phyloP scores from a whole-genome alignment of 441 rosid genomes.

The Pelargonium australe region DNA sequence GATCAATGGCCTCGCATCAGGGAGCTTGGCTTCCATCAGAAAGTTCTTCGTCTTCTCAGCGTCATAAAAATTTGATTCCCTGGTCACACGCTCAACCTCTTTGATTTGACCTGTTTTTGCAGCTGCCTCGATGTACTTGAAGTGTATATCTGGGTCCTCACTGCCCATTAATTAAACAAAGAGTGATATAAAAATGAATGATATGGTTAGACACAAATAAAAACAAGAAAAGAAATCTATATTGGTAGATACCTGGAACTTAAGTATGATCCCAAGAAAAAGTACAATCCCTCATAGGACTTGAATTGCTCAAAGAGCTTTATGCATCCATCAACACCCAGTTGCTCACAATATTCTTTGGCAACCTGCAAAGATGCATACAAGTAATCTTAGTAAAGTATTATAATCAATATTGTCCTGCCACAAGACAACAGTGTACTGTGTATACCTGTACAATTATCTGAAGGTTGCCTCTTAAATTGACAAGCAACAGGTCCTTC shows the following conservation, averaged over 20 bases:
- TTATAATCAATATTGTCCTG: constrained; percentile 13
- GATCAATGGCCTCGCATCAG: constrained; percentile 85
- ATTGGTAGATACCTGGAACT: constrained; percentile 61
- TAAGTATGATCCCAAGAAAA: constrained; percentile 90
- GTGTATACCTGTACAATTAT: constrained; percentile 23
- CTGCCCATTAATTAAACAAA: constrained; percentile 27
- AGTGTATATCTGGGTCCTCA: constrained; percentile 92
- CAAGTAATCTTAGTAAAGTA: constrained; percentile 15
- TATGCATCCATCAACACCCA: constrained; percentile 73
- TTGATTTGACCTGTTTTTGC: constrained; percentile 96
- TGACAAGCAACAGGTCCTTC: constrained; percentile 91
- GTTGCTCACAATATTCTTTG: constrained; percentile 80
- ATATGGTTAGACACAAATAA: background rate
- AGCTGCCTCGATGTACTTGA: constrained; percentile 94
- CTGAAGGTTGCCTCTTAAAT: constrained; percentile 58
- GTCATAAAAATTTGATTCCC: constrained; percentile 93
- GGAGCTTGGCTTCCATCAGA: constrained; percentile 93
- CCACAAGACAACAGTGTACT: background rate
- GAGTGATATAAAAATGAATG: no score
- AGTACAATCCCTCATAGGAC: constrained; percentile 95
- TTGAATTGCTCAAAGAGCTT: constrained; percentile 85
- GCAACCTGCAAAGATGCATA: constrained; percentile 55
- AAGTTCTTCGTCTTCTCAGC: constrained; percentile 94
- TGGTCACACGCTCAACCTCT: constrained; percentile 95
- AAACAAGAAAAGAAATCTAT: background rate